These are phyloP conservation scores for Zelonia costaricensis DNA, from an alignment of 208 protist genomes.

Conservation along the genomic window DNA sequence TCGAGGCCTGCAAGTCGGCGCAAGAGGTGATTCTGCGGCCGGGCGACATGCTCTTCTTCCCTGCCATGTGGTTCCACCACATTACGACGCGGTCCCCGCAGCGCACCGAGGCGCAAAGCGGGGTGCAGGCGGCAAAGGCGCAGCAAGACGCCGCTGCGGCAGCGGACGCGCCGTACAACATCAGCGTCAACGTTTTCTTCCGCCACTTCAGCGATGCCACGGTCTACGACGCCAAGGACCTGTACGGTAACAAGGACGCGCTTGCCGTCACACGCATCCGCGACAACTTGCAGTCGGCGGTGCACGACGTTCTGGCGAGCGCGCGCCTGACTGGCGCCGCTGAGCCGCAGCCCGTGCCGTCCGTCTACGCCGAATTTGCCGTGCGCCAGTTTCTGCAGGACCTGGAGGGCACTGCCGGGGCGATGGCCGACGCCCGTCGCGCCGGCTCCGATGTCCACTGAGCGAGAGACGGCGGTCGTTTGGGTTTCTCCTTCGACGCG, in stretches of 20 bases:
- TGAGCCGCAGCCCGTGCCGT: constrained; percentile 19
- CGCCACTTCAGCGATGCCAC: constrained; percentile 52
- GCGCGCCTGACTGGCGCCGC: constrained; percentile 1
- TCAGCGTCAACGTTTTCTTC: constrained; percentile 92
- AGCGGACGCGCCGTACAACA: constrained; percentile 33
- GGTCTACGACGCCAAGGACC: constrained; percentile 82
- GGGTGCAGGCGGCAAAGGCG: no score
- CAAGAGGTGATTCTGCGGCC: constrained; percentile 78
- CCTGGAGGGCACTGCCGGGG: constrained; percentile 50
- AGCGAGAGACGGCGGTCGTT: no score
- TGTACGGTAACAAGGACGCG: constrained; percentile 92
- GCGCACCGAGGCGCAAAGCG: background rate
- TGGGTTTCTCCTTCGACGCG: background rate
- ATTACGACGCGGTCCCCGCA: constrained; percentile 65
- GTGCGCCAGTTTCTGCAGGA: constrained; percentile 83
- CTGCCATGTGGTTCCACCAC: constrained; percentile 93
- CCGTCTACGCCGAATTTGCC: constrained; percentile 77
- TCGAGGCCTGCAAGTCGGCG: constrained; percentile 70
- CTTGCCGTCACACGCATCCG: constrained; percentile 52
- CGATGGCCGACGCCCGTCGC: constrained; percentile 21
- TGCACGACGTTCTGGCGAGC: constrained; percentile 22
- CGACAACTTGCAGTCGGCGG: constrained; percentile 35
- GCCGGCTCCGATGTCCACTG: background rate
- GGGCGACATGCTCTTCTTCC: constrained; percentile 94
- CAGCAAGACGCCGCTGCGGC: background rate